phyloP scores from a whole-genome alignment of 225 moss, liverwort and hornwort species.

The Sphagnum contortum region DNA sequence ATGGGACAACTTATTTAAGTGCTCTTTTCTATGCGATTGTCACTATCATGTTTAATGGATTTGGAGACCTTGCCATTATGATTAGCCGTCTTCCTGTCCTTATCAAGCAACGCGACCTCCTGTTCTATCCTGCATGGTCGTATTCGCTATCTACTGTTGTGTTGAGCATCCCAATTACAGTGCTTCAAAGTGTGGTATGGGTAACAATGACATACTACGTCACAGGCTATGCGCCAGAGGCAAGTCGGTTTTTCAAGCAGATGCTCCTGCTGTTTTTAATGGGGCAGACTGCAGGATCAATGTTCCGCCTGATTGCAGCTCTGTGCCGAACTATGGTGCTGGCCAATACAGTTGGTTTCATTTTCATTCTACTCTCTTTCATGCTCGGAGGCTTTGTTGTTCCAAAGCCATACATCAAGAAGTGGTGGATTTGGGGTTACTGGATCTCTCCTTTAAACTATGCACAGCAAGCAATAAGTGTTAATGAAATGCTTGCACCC shows the following conservation, averaged over 20 bases:
- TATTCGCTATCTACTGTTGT: slow-evolving; percentile 40
- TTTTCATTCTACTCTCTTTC: slow-evolving; percentile 35
- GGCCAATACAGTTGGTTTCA: slow-evolving; percentile 47
- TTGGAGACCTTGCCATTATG: slow-evolving; percentile 68
- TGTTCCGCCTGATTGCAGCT: slow-evolving; percentile 64
- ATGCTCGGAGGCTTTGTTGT: slow-evolving; percentile 67
- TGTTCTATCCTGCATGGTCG: slow-evolving; percentile 58
- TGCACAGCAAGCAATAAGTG: slow-evolving; percentile 22
- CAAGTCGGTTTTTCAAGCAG: slow-evolving; percentile 52
- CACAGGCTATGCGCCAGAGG: slow-evolving; percentile 34
- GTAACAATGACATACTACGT: slow-evolving; percentile 33
- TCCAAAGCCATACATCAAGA: slow-evolving; percentile 29
- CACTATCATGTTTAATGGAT: slow-evolving; percentile 62
- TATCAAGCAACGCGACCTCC: slow-evolving; percentile 62
- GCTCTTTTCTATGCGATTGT: slow-evolving; percentile 64
- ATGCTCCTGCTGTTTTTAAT: slow-evolving; percentile 28
- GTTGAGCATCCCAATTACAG: slow-evolving; percentile 50
- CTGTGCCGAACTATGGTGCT: slow-evolving; percentile 54
- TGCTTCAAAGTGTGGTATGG: slow-evolving; percentile 40
- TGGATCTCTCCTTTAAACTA: slow-evolving; percentile 56
- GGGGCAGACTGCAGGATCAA: slow-evolving; percentile 40
- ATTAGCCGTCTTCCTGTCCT: slow-evolving; percentile 55
- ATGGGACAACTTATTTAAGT: slow-evolving; percentile 35
- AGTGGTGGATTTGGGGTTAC: slow-evolving; percentile 92
- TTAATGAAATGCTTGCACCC: slow-evolving; percentile 54